Evolutionary conservation across 2,329 filamentous ascomycete genomes (phyloP).

Genomic region (Parasarocladium wereldwijsianum): DNA sequence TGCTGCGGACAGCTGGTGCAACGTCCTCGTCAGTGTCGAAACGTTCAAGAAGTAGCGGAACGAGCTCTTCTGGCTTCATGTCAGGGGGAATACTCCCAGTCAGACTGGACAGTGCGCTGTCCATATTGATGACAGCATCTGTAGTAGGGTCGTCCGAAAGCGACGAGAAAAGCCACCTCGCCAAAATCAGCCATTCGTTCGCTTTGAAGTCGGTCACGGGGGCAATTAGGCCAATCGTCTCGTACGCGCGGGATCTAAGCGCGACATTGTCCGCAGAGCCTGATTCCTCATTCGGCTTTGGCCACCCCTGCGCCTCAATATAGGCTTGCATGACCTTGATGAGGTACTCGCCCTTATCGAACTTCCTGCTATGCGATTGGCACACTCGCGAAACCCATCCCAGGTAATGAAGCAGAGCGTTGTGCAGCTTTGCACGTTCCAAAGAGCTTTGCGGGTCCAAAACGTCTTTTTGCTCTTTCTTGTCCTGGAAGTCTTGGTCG

Average conservation of each 20-base stretch:
- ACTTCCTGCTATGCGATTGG: constrained; percentile 33
- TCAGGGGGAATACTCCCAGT: constrained; percentile 27
- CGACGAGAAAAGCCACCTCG: constrained; percentile 68
- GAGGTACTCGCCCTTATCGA: constrained; percentile 54
- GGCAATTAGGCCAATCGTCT: constrained; percentile 74
- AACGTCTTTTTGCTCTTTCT: neutral
- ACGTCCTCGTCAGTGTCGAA: constrained; percentile 46
- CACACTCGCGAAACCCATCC: constrained; percentile 75
- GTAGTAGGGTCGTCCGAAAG: constrained; percentile 65
- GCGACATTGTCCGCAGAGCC: constrained; percentile 42
- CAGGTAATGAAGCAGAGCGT: constrained; percentile 72
- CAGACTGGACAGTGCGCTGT: constrained; percentile 72
- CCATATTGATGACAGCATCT: constrained; percentile 72
- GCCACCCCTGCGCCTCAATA: constrained; percentile 74
- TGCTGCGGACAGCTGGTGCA: constrained; percentile 48
- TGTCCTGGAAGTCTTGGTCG: constrained; percentile 39
- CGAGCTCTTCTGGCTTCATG: constrained; percentile 21
- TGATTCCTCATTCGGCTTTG: constrained; percentile 42
- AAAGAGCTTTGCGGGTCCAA: constrained; percentile 37
- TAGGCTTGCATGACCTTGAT: constrained; percentile 58
- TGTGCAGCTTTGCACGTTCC: constrained; percentile 66
- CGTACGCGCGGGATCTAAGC: constrained; percentile 70
- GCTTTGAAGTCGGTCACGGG: constrained; percentile 45
- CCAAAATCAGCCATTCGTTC: constrained; percentile 37
- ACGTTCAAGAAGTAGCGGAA: constrained; percentile 45